Conservation (phyloP, 257 asterid genomes). For the Scutellaria baicalensis region DNA sequence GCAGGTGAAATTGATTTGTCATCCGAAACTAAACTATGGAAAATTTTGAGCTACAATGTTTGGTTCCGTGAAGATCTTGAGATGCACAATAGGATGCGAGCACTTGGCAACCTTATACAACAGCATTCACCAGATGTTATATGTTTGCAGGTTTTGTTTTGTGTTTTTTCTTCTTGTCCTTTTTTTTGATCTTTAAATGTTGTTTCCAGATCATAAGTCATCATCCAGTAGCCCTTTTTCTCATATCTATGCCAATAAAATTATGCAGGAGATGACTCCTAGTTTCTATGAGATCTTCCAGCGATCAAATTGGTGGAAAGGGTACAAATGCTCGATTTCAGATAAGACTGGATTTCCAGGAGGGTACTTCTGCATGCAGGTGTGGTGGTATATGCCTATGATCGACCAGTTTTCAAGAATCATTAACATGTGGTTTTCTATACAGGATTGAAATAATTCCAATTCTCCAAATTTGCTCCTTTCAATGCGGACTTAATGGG, state of each 20-base stretch:
- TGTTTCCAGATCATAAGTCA: background rate
- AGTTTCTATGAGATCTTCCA: slow-evolving; percentile 52
- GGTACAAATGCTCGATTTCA: slow-evolving; percentile 67
- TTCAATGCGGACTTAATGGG: background rate
- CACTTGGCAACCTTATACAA: slow-evolving; percentile 63
- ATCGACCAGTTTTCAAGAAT: background rate
- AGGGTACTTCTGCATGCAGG: slow-evolving; percentile 93
- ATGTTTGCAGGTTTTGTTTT: slow-evolving; percentile 78
- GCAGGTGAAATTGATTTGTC: slow-evolving; percentile 23
- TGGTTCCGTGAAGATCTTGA: slow-evolving; percentile 90
- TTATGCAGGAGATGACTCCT: slow-evolving; percentile 82
- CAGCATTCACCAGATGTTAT: slow-evolving; percentile 80
- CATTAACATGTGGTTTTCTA: background rate
- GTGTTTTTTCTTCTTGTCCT: slow-evolving; percentile 3
- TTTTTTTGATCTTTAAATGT: background rate
- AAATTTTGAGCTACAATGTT: slow-evolving; percentile 77
- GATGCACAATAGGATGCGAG: slow-evolving; percentile 67
- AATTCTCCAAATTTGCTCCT: background rate
- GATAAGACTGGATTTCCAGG: slow-evolving; percentile 29
- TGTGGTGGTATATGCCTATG: slow-evolving; percentile 6
- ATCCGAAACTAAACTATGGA: slow-evolving; percentile 34
- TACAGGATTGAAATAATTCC: background rate
- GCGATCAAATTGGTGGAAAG: slow-evolving; percentile 80
- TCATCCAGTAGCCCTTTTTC: background rate
- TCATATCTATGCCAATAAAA: background rate